These are phyloP conservation scores for Phytophthora podocarpi DNA, from an alignment of 352 stramenopile genomes.

Conservation along the genomic window DNA sequence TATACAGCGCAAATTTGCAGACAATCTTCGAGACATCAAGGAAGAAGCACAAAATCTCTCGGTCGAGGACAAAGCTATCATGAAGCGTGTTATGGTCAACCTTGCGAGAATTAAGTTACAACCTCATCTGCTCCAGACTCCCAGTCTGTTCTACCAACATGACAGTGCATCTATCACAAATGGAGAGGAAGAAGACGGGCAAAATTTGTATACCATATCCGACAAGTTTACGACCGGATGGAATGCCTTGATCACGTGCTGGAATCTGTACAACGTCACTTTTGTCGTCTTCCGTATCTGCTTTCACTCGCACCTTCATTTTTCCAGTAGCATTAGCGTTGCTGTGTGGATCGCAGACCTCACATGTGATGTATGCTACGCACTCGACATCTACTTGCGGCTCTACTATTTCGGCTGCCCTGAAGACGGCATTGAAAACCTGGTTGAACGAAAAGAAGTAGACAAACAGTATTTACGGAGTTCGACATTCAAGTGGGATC, in stretches of 20 bases:
- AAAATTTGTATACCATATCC: too few species aligned
- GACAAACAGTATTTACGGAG: conserved; percentile 46
- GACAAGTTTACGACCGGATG: conserved; percentile 31
- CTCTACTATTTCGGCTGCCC: conserved; percentile 73
- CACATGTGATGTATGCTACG: conserved; percentile 53
- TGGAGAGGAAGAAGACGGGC: too few species aligned
- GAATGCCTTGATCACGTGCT: conserved; percentile 49
- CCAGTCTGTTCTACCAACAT: conserved; percentile 60
- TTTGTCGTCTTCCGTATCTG: conserved; percentile 70
- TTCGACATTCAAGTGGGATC: conserved; percentile 47
- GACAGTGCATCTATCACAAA: conserved; percentile 35
- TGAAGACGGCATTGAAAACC: conserved; percentile 46
- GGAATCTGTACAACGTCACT: conserved; percentile 70
- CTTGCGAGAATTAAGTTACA: conserved; percentile 63
- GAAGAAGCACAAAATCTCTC: conserved; percentile 40
- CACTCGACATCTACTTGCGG: conserved; percentile 63
- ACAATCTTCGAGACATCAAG: conserved; percentile 59
- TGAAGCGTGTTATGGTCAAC: conserved; percentile 45
- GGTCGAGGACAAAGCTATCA: conserved; percentile 37
- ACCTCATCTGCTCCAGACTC: conserved; percentile 49
- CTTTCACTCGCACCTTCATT: conserved; percentile 47
- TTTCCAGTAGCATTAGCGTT: conserved; percentile 5
- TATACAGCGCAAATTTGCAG: conserved; percentile 59
- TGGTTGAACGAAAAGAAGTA: conserved; percentile 39
- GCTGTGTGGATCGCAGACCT: conserved; percentile 29